These are phyloP conservation scores for Grosmannia huntii DNA, from an alignment of 2,329 filamentous ascomycete genomes.

Conservation along the genomic window DNA sequence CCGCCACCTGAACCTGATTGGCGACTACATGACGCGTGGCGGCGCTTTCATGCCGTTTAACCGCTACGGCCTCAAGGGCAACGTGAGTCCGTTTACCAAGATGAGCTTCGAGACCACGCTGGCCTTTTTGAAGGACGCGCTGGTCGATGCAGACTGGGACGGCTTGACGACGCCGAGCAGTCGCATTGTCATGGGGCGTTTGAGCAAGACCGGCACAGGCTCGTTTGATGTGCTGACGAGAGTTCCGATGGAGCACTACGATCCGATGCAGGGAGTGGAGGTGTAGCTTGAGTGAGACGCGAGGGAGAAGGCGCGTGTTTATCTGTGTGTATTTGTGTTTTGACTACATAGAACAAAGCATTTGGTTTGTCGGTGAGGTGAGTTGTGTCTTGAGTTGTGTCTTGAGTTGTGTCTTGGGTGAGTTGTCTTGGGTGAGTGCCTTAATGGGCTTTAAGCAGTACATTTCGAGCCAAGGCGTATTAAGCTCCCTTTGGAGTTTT, in stretches of 20 bases:
- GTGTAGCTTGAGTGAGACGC: neutral
- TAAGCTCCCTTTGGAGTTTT: too few species aligned
- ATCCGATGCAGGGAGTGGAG: slow-evolving; percentile 12
- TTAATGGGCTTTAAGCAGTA: too few species aligned
- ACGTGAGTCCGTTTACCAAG: slow-evolving; percentile 87
- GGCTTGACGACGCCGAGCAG: slow-evolving; percentile 75
- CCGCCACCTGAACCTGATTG: slow-evolving; percentile 88
- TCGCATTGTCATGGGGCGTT: slow-evolving; percentile 73
- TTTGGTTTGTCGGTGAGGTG: too few species aligned
- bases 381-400: too few species aligned
- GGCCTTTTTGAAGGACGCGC: slow-evolving; percentile 82
- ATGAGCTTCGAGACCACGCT: slow-evolving; percentile 99
- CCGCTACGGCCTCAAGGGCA: slow-evolving; percentile 73
- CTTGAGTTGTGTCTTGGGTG: too few species aligned
- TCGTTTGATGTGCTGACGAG: slow-evolving; percentile 74
- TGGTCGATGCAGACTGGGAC: slow-evolving; percentile 82
- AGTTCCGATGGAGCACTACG: slow-evolving; percentile 39
- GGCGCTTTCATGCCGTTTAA: slow-evolving; percentile 88
- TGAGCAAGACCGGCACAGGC: slow-evolving; percentile 78
- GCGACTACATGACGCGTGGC: slow-evolving; percentile 92
- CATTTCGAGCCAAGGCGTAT: too few species aligned
- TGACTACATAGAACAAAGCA: too few species aligned
- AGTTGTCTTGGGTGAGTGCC: too few species aligned
- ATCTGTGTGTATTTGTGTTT: too few species aligned
- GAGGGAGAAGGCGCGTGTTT: too few species aligned